phyloP scores from a whole-genome alignment of 192 early-diverging fungal species.

The Dispira simplex region DNA sequence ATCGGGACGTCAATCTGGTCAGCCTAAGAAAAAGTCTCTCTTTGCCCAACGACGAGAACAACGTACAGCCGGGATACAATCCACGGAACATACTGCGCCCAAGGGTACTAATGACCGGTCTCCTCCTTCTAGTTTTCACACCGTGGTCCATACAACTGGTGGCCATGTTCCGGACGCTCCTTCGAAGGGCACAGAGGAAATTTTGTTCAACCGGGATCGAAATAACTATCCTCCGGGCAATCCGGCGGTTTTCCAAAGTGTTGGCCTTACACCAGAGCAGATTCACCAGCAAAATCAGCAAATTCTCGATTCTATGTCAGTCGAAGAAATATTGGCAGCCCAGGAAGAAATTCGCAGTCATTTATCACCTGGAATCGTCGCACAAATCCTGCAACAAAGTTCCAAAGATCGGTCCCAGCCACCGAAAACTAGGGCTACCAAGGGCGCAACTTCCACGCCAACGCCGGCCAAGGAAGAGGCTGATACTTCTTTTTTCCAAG shows the following conservation, averaged over 20 bases:
- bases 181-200: too few species aligned
- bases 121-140: not conserved
- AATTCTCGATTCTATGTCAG: constrained; percentile 46
- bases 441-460: not conserved
- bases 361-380: constrained; percentile 44
- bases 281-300: constrained; percentile 35
- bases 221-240: too few species aligned
- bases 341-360: constrained; percentile 43
- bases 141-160: constrained; percentile 17
- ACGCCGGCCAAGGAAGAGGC: constrained; percentile 14
- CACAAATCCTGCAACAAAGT: constrained; percentile 34
- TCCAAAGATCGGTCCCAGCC: constrained; percentile 7
- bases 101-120: not conserved
- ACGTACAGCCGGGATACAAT: not conserved
- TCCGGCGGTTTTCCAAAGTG: too few species aligned
- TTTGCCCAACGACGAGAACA: constrained; percentile 30
- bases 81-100: not conserved
- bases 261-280: constrained; percentile 14
- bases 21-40: constrained; percentile 19
- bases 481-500: constrained; percentile 20
- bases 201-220: too few species aligned
- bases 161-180: not conserved
- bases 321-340: constrained; percentile 50
- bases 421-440: constrained; percentile 15
- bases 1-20: not conserved